phyloP scores from a whole-genome alignment of 2,329 filamentous ascomycete genomes.

The Ascochyta koolunga region DNA sequence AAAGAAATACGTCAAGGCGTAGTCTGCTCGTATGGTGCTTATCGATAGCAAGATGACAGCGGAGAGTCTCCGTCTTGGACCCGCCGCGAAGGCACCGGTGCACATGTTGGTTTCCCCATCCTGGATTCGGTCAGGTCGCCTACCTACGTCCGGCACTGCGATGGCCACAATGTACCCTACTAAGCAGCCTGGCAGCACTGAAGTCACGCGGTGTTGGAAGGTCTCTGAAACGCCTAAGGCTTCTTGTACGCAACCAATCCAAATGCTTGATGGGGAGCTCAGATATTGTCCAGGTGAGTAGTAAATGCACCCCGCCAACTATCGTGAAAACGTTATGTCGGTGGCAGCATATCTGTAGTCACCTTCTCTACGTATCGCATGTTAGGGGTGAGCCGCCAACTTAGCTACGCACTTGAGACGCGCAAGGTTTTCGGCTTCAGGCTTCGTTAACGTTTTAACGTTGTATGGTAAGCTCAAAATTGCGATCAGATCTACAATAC shows the following conservation, averaged over 20 bases:
- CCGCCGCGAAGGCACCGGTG: background rate
- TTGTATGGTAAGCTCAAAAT: background rate
- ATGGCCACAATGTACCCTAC: background rate
- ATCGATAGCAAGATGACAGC: constrained; percentile 11
- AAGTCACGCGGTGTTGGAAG: background rate
- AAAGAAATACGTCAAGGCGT: background rate
- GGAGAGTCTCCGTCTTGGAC: constrained; percentile 3
- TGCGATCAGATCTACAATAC: background rate
- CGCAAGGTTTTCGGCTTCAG: background rate
- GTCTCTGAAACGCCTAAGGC: background rate
- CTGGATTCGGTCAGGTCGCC: background rate
- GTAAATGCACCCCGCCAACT: background rate
- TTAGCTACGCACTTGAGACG: background rate
- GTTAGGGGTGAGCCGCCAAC: background rate
- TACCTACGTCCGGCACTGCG: background rate
- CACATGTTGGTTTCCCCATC: background rate
- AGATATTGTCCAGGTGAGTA: background rate
- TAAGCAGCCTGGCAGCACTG: background rate
- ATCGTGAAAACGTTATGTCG: background rate
- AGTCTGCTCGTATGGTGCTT: constrained; percentile 4
- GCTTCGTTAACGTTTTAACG: background rate
- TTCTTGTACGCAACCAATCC: background rate
- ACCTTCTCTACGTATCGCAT: no score
- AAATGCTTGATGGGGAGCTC: background rate
- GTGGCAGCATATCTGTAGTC: background rate